Evolutionary conservation across 768 basidiomycete genomes (phyloP).

Genomic region (Amanita fuliginea): DNA sequence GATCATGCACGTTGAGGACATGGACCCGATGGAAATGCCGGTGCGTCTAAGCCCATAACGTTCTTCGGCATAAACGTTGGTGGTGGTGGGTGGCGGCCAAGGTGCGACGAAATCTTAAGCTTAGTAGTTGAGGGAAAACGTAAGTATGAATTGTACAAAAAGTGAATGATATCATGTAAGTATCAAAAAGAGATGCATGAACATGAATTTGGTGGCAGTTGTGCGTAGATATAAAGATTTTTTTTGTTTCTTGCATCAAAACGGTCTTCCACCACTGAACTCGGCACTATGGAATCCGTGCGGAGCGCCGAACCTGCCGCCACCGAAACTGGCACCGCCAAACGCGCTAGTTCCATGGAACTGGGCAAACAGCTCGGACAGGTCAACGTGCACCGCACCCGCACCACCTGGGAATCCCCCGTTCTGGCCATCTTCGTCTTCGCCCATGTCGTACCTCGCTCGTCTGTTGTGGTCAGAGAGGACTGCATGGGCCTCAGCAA

Average conservation of each 20-base stretch:
- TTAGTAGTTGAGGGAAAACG: too few species aligned
- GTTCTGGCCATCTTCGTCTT: slow-evolving; percentile 64
- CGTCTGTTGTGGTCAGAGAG: slow-evolving; percentile 68
- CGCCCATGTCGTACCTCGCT: slow-evolving; percentile 71
- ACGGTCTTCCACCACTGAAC: neutral
- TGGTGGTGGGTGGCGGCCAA: too few species aligned
- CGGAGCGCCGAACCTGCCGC: slow-evolving; percentile 11
- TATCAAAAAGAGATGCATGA: too few species aligned
- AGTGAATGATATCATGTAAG: neutral
- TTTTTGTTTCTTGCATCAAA: too few species aligned
- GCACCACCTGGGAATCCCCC: slow-evolving; percentile 35
- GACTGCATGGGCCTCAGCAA: slow-evolving; percentile 72
- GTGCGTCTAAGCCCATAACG: too few species aligned
- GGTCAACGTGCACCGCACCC: slow-evolving; percentile 33
- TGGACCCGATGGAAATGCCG: too few species aligned
- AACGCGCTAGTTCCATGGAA: slow-evolving; percentile 36
- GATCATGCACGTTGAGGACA: too few species aligned
- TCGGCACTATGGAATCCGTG: slow-evolving; percentile 3
- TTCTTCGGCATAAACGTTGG: too few species aligned
- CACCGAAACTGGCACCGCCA: slow-evolving; percentile 15
- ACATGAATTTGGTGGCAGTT: too few species aligned
- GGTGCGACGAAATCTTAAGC: too few species aligned
- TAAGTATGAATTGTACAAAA: too few species aligned
- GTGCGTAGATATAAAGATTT: too few species aligned
- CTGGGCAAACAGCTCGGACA: slow-evolving; percentile 55